Conservation (phyloP, 768 basidiomycete genomes). For the Atractiella rhizophila region DNA sequence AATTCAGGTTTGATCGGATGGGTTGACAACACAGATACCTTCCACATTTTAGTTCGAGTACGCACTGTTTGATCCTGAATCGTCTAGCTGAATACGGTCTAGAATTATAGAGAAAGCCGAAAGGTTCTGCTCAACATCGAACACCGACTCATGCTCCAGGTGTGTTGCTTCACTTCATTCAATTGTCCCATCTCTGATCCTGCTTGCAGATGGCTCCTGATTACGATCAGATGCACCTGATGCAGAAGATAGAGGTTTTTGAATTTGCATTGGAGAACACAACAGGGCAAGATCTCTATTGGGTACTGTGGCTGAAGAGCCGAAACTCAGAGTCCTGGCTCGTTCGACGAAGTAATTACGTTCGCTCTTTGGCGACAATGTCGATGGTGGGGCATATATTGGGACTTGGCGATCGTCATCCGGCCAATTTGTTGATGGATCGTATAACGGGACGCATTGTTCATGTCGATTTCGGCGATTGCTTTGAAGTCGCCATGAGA, state of each 20-base stretch:
- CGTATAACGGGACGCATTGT: constrained; percentile 80
- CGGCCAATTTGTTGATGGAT: constrained; percentile 77
- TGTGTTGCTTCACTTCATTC: constrained; percentile 19
- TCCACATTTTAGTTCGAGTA: constrained; percentile 77
- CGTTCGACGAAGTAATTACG: constrained; percentile 83
- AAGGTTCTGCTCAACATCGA: constrained; percentile 95
- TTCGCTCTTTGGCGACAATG: constrained; percentile 78
- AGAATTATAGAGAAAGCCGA: constrained; percentile 44
- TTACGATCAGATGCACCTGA: constrained; percentile 72
- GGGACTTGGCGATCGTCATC: constrained; percentile 90
- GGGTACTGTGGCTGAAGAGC: constrained; percentile 89
- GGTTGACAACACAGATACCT: constrained; percentile 84
- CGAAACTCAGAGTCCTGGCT: constrained; percentile 91
- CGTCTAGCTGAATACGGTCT: too few relatives aligned
- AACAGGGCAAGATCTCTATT: constrained; percentile 88
- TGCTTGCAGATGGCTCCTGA: constrained; percentile 81
- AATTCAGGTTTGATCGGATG: constrained; percentile 84
- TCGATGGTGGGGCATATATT: constrained; percentile 98
- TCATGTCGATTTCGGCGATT: constrained; percentile 93
- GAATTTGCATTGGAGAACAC: constrained; percentile 97
- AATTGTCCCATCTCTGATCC: not conserved
- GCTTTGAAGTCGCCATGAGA: constrained; percentile 96
- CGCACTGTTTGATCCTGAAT: too few relatives aligned
- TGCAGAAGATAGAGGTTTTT: constrained; percentile 98
- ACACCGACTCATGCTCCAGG: constrained; percentile 95